phyloP scores from a whole-genome alignment of 306 rosid species.

The Canavalia gladiata region DNA sequence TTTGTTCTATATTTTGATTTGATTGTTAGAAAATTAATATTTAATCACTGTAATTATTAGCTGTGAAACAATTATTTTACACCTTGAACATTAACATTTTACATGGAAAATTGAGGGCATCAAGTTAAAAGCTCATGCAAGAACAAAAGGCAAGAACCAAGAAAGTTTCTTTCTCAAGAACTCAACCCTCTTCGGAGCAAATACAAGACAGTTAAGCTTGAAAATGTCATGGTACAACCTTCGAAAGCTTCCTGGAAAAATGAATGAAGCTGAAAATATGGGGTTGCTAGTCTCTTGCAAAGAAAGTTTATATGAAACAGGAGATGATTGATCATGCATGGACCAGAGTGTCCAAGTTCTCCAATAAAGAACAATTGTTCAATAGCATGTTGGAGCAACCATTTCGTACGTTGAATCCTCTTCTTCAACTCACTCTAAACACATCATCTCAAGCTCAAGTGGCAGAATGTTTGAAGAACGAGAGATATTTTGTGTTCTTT shows the following conservation, averaged over 20 bases:
- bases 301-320: background rate
- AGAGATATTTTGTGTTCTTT: constrained; percentile 26
- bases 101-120: background rate
- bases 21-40: too few species aligned
- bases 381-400: background rate
- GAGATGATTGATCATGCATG: background rate
- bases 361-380: background rate
- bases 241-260: too few species aligned
- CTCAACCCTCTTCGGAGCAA: background rate
- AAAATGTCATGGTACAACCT: background rate
- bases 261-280: background rate
- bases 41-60: too few species aligned
- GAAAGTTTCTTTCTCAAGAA: background rate
- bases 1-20: too few species aligned
- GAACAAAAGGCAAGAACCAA: background rate
- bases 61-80: too few species aligned
- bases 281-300: constrained; percentile 22
- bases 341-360: background rate
- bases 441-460: background rate
- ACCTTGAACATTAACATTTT: background rate
- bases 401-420: background rate
- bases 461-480: background rate
- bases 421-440: background rate
- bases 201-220: background rate
- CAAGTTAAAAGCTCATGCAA: background rate